Evolutionary conservation across 148 eudicot species (phyloP), one percentile per base, ranked within the genome.

Genomic region (Agrostemma githago): DNA sequence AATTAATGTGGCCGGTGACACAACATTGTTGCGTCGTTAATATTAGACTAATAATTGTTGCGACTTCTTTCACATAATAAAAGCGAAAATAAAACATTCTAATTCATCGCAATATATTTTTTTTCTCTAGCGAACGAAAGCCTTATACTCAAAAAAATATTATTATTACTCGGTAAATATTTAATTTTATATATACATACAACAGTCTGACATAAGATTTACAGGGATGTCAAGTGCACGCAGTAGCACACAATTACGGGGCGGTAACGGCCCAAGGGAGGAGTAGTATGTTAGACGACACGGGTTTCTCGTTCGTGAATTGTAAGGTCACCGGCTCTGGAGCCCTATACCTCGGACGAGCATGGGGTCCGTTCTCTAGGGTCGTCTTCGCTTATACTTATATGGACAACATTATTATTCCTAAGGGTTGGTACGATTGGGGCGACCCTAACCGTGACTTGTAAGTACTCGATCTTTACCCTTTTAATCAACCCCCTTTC

Each of bases 331-430:
- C 95, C 12, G 98, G 98, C 2, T 86, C 97, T 0, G 97, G 98
- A 0, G 88, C 88, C 3, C 77, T 91, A 12, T 94, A 89, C 79
- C 91, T 91, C 11, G 97, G 98, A 12, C 77, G 98, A 68, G 98
- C 97, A 15, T 91, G 98, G 98, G 91, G 97, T 26, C 92, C 97
- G 63, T 94, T 91, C 74, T 94, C 98, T n/a, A 83, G 95, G 83
- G 98, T 94, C 9, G 84, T 94, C 66, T 94, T 89, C 60, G 97
- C 97, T 68, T 91, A 81, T 78, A 94, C 97, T 14, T 88, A 91
- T 60, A 91, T 94, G 95, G 97, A 91, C 82, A 82, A 88, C 74
- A 89, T 91, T 58, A 88, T 91, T 84, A 77, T 89, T 15, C 97
- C 98, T 0, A 86, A 86, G 72, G 98, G 98, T 62, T 94, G 98